Evolutionary conservation across 2,329 filamentous ascomycete genomes (phyloP), one percentile per base, ranked within the genome.

Genomic region (Stagonosporopsis chrysanthemi): DNA sequence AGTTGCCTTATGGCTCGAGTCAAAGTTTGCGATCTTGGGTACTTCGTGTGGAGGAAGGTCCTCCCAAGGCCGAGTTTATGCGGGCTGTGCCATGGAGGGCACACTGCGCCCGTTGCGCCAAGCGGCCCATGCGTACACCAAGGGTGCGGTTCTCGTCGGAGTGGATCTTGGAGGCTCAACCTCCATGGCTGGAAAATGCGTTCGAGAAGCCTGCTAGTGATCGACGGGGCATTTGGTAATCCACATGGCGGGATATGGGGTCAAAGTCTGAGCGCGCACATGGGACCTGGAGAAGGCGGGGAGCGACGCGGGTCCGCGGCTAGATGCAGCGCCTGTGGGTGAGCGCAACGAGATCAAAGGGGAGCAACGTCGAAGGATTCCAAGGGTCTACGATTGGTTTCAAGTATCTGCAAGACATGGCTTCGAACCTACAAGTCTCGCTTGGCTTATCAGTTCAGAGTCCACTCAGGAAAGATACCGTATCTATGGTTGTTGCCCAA

Each of bases 251-350:
- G 43, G 26, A 26, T 44, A 52, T 29, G 48, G 54, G 38, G 48
- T 52, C 35, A 44, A 44, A 52, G 9, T 43, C 11, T 48, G 24
- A 29, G 14, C 3, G 6, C 28, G 29, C 31, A 48, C 54, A 38
- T 57, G 54, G 28, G 35, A 41, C 26, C n/a, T 56, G 52, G 53
- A 31, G 38, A 57, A 48, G 31, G 54, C 38, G 54, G 54, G 54
- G 48, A 43, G 52, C 9, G 48, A n/a, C n/a, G 15, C 22, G 29
- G 23, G 12, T 14, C 12, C 29, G 29, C 12, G 8, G 24, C 24
- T 19, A 19, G 19, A 19, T 19, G 19, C 19, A 2, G 19, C 19
- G 3, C 26, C 19, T 24, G n/a, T n/a, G 23, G 42, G 22, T 35
- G 11, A 23, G 9, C 17, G 9, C 23, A 33, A 7, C 38, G 15